phyloP scores from a whole-genome alignment of 805 yeast species.

The Torulaspora gathmanii region DNA sequence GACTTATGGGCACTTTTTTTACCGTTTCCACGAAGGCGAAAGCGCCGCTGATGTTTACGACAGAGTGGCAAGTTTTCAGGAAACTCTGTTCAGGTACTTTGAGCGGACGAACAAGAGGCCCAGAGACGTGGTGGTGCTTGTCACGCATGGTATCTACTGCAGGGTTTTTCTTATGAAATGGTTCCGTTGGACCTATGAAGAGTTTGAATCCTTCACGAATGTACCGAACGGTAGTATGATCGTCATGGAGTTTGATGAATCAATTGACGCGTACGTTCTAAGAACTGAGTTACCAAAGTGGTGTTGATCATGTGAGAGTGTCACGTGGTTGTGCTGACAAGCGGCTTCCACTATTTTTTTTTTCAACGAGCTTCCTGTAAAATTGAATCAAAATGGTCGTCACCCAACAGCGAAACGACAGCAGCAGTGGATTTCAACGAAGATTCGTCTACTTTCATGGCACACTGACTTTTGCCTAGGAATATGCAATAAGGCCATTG shows the following conservation, averaged over 20 bases:
- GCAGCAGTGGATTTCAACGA: neutral
- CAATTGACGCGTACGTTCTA: conserved; percentile 49
- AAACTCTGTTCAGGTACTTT: conserved; percentile 78
- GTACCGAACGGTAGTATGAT: conserved; percentile 81
- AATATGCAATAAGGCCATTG: neutral
- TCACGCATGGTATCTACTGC: conserved; percentile 93
- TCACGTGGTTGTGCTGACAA: neutral
- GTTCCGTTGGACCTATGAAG: conserved; percentile 90
- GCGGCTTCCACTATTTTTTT: conserved; percentile 8
- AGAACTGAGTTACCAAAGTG: conserved; percentile 65
- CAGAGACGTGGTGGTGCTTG: conserved; percentile 77
- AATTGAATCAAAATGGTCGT: neutral
- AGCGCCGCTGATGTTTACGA: conserved; percentile 96
- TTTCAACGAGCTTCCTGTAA: conserved; percentile 6
- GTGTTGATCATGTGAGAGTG: conserved; percentile 43
- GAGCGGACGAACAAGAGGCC: conserved; percentile 51
- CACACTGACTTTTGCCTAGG: neutral
- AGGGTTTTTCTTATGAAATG: conserved; percentile 90
- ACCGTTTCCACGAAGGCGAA: conserved; percentile 88
- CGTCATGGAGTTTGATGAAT: conserved; percentile 60
- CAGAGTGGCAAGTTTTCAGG: conserved; percentile 85
- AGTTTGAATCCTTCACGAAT: conserved; percentile 77
- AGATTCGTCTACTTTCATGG: neutral
- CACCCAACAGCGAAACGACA: conserved; percentile 3
- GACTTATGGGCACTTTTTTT: conserved; percentile 82